Conservation (phyloP, 495 filamentous ascomycete genomes). For the Staphylotrichum tortipilum region DNA sequence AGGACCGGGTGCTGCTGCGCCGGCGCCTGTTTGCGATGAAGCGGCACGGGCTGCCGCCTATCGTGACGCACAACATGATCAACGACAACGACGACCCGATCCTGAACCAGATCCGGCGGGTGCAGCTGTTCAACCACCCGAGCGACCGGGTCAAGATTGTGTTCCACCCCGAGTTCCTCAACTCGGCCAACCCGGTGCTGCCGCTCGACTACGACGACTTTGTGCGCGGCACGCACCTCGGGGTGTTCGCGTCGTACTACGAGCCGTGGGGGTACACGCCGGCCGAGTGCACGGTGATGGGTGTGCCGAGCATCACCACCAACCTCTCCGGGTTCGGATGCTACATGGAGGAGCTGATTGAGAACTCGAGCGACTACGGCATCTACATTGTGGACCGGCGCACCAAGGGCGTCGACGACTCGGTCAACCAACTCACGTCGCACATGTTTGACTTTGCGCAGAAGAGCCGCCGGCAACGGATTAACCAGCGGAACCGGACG, state of each 20-base stretch:
- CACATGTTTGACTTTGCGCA: slow-evolving; percentile 94
- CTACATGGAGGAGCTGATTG: slow-evolving; percentile 99
- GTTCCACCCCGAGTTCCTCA: slow-evolving; percentile 97
- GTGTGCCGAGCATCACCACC: slow-evolving; percentile 95
- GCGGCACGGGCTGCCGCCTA: slow-evolving; percentile 75
- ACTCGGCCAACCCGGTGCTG: slow-evolving; percentile 87
- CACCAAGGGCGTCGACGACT: slow-evolving; percentile 93
- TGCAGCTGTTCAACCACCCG: slow-evolving; percentile 93
- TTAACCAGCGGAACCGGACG: slow-evolving; percentile 98
- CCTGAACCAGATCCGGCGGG: slow-evolving; percentile 89
- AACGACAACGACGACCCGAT: slow-evolving; percentile 92
- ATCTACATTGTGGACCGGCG: slow-evolving; percentile 98
- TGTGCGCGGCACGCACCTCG: slow-evolving; percentile 90
- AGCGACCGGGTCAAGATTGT: slow-evolving; percentile 93
- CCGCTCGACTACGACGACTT: slow-evolving; percentile 98
- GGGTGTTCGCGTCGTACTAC: slow-evolving; percentile 95
- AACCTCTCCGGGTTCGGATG: slow-evolving; percentile 97
- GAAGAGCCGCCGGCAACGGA: slow-evolving; percentile 90
- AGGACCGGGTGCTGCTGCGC: slow-evolving; percentile 88
- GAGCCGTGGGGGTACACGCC: slow-evolving; percentile 99
- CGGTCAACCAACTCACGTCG: slow-evolving; percentile 84
- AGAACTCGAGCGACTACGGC: slow-evolving; percentile 94
- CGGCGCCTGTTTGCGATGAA: slow-evolving; percentile 95
- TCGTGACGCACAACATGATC: slow-evolving; percentile 99
- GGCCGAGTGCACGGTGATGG: slow-evolving; percentile 98